phyloP scores from a whole-genome alignment of 805 yeast species.

The Zygoascus flipseniorum region DNA sequence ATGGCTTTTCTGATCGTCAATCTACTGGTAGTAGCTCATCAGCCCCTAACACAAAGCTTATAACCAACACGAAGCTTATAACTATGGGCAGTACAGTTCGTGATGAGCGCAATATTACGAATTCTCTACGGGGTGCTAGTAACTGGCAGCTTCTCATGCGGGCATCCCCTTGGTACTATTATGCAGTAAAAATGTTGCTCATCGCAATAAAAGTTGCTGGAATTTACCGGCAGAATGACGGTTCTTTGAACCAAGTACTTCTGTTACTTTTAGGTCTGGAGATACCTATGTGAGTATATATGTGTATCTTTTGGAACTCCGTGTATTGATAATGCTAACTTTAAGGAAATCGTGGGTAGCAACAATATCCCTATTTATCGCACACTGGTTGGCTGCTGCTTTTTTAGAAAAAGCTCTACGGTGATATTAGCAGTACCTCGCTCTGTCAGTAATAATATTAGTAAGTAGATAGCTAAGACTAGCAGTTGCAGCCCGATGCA shows the following conservation, averaged over 20 bases:
- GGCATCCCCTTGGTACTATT: background rate
- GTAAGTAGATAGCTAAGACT: background rate
- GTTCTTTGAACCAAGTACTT: background rate
- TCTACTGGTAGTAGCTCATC: background rate
- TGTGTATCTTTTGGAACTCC: background rate
- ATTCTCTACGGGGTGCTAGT: too few relatives aligned
- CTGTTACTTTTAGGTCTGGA: slow-evolving; percentile 4
- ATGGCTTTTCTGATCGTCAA: background rate
- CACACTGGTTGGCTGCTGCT: background rate
- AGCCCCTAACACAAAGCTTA: background rate
- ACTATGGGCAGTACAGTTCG: background rate
- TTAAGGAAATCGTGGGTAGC: background rate
- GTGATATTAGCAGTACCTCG: too few relatives aligned
- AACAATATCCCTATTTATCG: background rate
- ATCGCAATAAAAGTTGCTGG: background rate
- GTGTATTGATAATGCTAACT: background rate
- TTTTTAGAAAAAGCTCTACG: too few relatives aligned
- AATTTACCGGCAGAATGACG: background rate
- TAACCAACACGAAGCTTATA: background rate
- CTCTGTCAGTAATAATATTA: too few relatives aligned
- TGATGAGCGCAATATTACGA: background rate
- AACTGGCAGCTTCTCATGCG: background rate
- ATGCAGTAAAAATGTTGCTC: background rate
- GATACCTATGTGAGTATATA: slow-evolving; percentile 2
- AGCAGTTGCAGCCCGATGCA: slow-evolving; percentile 25